Evolutionary conservation across 768 basidiomycete genomes (phyloP), one percentile per base, ranked within the genome.

Genomic region (Mycena amicta): DNA sequence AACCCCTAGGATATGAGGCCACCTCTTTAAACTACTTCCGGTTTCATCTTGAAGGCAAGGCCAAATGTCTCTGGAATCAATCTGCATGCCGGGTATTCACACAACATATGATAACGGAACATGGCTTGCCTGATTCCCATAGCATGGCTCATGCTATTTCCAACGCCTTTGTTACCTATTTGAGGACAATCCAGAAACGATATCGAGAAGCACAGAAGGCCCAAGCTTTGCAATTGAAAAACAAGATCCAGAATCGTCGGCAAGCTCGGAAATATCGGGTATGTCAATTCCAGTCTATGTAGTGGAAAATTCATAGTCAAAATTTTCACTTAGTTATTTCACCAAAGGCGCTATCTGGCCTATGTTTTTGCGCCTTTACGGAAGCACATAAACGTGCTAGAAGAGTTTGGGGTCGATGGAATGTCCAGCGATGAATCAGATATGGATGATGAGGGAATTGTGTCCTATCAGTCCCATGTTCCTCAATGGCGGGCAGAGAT

Each of bases 341-440:
- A 57, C 5, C 27, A n/a, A 31, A 45, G 60, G 1, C 46, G 56
- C 2, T 50, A 57, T 45, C 5, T 52, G 18, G 51, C 52, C 51
- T 57, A 61, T 29, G 31, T 28, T 11, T 61, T 57, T 31, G 12
- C 25, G 2, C 60, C 60, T n/a, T 37, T 69, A 15, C 54, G 37
- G 1, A 23, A 22, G n/a, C 68, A 69, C 28, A 54, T 52, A 2
- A 8, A 28, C 11, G 60, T 69, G 50, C 62, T 69, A 1, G 61
- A 68, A 37, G 39, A 45, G 12, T 62, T 69, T 13, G 65, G 68
- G 5, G 29, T 60, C 0, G 63, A 67, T 29, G 68, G 68, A 3
- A 70, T 70, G 68, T 70, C 68, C 5, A 66, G 64, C 45, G 64
- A 70, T 56, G 64, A 70, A 46, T 68, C 67, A 13, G 66, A 68